phyloP scores from a whole-genome alignment of 768 basidiomycete genomes.

The Tremella mesenterica region DNA sequence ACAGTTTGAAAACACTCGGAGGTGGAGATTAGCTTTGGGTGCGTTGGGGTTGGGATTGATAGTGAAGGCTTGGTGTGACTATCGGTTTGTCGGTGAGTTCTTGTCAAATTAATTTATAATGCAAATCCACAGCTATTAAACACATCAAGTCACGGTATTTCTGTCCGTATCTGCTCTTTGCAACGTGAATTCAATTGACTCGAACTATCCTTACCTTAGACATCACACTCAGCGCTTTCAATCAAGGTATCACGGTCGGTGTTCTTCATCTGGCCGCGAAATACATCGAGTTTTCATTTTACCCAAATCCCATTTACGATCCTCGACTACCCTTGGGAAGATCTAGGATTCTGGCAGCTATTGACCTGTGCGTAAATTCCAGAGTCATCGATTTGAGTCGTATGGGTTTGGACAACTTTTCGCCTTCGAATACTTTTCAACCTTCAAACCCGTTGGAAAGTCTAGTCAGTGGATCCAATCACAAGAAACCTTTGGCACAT shows the following conservation, averaged over 20 bases:
- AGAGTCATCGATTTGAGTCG: conserved; percentile 26
- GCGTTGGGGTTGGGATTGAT: conserved; percentile 7
- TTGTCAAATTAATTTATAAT: background rate
- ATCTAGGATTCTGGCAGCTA: conserved; percentile 8
- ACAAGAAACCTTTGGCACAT: background rate
- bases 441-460: background rate
- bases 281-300: conserved; percentile 25
- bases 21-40: conserved; percentile 9
- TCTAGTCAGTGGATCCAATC: background rate
- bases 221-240: too few relatives aligned
- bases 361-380: conserved; percentile 23
- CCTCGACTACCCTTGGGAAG: conserved; percentile 18
- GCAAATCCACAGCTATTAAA: too few relatives aligned
- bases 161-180: background rate
- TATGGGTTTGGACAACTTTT: conserved; percentile 8
- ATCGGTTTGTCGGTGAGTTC: conserved; percentile 20
- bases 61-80: conserved; percentile 2
- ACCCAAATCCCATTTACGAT: conserved; percentile 20
- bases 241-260: conserved; percentile 24
- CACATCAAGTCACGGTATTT: background rate
- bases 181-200: conserved; percentile 16
- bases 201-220: too few relatives aligned
- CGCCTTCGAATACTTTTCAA: conserved; percentile 1
- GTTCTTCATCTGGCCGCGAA: conserved; percentile 19
- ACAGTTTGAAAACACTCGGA: conserved; percentile 10